These are phyloP conservation scores for Fusarium sp. DNA, from an alignment of 2,329 filamentous ascomycete species.

Conservation along the genomic window DNA sequence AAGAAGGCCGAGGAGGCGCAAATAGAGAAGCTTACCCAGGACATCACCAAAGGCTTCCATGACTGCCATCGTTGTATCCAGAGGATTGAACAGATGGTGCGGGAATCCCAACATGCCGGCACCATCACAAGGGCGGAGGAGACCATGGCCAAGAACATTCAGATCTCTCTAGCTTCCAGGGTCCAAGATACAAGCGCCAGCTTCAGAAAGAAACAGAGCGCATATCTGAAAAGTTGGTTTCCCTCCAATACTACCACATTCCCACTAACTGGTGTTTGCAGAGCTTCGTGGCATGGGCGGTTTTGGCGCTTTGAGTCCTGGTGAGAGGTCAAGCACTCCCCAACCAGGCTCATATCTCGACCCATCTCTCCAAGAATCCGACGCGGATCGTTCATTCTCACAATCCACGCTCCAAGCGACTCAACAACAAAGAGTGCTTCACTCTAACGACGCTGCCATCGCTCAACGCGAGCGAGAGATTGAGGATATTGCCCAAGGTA, in stretches of 20 bases:
- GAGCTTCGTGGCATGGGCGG: conserved; percentile 83
- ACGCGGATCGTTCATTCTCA: conserved; percentile 92
- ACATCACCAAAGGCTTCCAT: conserved; percentile 91
- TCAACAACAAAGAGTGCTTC: conserved; percentile 75
- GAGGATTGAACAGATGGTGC: conserved; percentile 88
- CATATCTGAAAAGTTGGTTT: conserved; percentile 87
- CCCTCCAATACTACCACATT: background rate
- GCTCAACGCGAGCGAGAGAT: conserved; percentile 96
- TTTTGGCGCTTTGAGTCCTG: conserved; percentile 63
- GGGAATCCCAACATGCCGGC: conserved; percentile 81
- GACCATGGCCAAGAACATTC: conserved; percentile 95
- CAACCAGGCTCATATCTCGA: conserved; percentile 76
- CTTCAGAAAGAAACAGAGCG: conserved; percentile 97
- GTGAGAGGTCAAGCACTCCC: conserved; percentile 69
- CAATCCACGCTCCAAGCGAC: conserved; percentile 90
- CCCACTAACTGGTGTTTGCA: conserved; percentile 54
- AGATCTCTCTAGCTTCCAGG: conserved; percentile 88
- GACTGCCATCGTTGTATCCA: conserved; percentile 91
- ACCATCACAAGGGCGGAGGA: conserved; percentile 87
- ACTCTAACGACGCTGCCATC: conserved; percentile 87
- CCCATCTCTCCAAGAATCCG: conserved; percentile 91
- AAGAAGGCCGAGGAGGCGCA: conserved; percentile 89
- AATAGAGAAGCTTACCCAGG: conserved; percentile 91
- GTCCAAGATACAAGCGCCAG: conserved; percentile 93
- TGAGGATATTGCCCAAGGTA: conserved; percentile 97